Base-by-base conservation (phyloP, 2,329 filamentous ascomycete genomes). In the Hypoxylon sp. region DNA sequence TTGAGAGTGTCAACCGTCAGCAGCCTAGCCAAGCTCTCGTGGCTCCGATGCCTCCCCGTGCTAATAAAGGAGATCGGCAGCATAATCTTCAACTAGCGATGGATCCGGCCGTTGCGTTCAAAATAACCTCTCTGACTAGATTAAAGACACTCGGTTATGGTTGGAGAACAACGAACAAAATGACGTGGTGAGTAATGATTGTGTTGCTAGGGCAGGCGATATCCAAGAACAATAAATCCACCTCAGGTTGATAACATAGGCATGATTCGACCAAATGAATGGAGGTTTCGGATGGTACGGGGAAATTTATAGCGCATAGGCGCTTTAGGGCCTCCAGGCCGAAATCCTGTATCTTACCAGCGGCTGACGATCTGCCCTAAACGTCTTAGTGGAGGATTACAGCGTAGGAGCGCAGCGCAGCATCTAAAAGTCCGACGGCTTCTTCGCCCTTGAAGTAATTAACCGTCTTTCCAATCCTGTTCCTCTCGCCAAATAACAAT, bases 221-320 rank as follows among this genome's bases (percentile, higher is more conserved):
- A n/a, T 12, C 16, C n/a, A 23, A 19, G 14, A 21, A 51, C 16
- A 5, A 34, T 6, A 51, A 50, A 34, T 37, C 14, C 51, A 32
- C 9, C 11, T 56, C 21, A 45, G 65, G 11, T 55, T 69, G 3
- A 65, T 62, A n/a, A 70, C 61, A 1, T 63, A 74, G 54, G 78
- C 78, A 71, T 78, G 75, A 14, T 14, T 34, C 8, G 30, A 34
- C 12, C 30, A 34, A 12, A 34, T 12, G 4, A 14, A 34, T 12
- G 30, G 30, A 34, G 30, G 30, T 12, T 34, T 4, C 30, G 30
- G 30, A 11, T 34, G 29, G 29, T 30, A 7, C 29, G 29, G 29
- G 29, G n/a, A n/a, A n/a, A n/a, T n/a, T n/a, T n/a, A n/a, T n/a
- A n/a, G n/a, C n/a, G n/a, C n/a, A n/a, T n/a, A n/a, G n/a, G n/a